Evolutionary conservation across 805 yeast genomes (phyloP).

Genomic region (Lachancea sp.): DNA sequence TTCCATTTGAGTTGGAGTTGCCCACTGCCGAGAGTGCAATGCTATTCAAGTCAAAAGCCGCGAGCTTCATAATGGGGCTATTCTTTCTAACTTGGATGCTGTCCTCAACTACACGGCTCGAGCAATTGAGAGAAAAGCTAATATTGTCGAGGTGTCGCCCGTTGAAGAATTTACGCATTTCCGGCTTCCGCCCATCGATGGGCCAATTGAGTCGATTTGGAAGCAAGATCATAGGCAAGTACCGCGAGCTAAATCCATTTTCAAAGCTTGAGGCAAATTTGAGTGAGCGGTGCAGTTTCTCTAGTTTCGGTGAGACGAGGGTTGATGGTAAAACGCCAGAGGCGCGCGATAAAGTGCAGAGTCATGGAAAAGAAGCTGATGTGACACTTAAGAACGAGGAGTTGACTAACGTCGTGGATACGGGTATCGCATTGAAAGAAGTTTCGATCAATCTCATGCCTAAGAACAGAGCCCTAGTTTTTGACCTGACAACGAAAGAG

Average conservation of each 20-base stretch:
- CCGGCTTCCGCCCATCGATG: background rate
- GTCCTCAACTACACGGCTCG: too few species aligned
- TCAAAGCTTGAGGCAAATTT: too few species aligned
- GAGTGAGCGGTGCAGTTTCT: too few species aligned
- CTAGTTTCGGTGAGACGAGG: background rate
- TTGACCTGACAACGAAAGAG: constrained; percentile 12
- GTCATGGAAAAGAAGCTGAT: too few species aligned
- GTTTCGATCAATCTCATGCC: constrained; percentile 8
- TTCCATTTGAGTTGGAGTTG: background rate
- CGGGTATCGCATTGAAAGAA: background rate
- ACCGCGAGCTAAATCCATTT: too few species aligned
- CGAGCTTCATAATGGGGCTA: background rate
- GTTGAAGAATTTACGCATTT: background rate
- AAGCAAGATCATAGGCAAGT: too few species aligned
- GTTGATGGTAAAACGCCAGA: too few species aligned
- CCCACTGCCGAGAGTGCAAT: background rate
- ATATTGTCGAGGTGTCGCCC: too few species aligned
- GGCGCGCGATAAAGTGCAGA: too few species aligned
- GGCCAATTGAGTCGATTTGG: too few species aligned
- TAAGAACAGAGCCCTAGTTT: constrained; percentile 6
- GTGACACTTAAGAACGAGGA: background rate
- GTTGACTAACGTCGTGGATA: background rate
- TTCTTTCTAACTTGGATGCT: too few species aligned
- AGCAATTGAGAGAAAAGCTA: too few species aligned
- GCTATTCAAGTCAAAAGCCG: background rate